phyloP scores from a whole-genome alignment of 2,329 filamentous ascomycete species.

The Aspergillus spinulosporus region DNA sequence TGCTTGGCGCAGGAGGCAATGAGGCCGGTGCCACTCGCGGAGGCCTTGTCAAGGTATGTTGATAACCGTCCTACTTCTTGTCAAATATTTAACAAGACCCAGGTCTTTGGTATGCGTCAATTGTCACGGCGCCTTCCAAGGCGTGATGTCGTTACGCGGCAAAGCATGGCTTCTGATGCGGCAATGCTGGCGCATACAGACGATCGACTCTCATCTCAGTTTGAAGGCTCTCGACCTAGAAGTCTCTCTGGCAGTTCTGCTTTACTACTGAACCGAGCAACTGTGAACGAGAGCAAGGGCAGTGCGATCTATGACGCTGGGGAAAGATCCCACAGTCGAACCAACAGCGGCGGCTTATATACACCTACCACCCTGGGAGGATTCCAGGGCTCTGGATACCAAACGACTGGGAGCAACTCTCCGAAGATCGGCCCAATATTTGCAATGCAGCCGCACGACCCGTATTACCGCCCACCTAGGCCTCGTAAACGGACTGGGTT shows the following conservation, averaged over 20 bases:
- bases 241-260: slow-evolving; percentile 64
- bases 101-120: slow-evolving; percentile 86
- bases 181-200: slow-evolving; percentile 74
- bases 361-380: slow-evolving; percentile 74
- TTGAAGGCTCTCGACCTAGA: slow-evolving; percentile 55
- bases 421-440: slow-evolving; percentile 46
- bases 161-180: slow-evolving; percentile 78
- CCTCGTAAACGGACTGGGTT: slow-evolving; percentile 64
- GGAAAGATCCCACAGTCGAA: slow-evolving; percentile 52
- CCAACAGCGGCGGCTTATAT: slow-evolving; percentile 62
- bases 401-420: slow-evolving; percentile 46
- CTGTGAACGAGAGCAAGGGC: slow-evolving; percentile 46
- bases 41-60: slow-evolving; percentile 70
- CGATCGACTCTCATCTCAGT: slow-evolving; percentile 60
- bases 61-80: background rate
- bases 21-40: slow-evolving; percentile 70
- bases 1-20: slow-evolving; percentile 79
- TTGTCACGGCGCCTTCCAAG: slow-evolving; percentile 71
- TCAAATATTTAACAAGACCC: background rate
- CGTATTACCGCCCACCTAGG: slow-evolving; percentile 85
- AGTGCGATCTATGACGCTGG: slow-evolving; percentile 58
- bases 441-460: slow-evolving; percentile 61
- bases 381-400: slow-evolving; percentile 64
- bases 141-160: slow-evolving; percentile 65
- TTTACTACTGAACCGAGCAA: slow-evolving; percentile 57